These are phyloP conservation scores for Conoideocrella luteorostrata DNA, from an alignment of 2,329 filamentous ascomycete species.

Conservation along the genomic window DNA sequence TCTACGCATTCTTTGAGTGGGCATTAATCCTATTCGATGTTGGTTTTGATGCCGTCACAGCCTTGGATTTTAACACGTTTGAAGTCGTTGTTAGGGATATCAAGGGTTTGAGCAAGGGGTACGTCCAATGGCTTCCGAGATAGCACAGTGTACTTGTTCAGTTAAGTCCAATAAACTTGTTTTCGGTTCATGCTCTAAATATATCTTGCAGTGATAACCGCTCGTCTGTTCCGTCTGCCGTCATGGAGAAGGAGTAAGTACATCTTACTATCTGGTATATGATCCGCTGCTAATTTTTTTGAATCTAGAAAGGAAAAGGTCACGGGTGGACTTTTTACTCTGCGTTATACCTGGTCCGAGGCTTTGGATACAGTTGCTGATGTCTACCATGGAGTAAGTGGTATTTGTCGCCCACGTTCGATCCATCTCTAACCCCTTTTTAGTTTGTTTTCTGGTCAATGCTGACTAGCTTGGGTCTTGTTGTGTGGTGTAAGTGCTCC, in stretches of 20 bases:
- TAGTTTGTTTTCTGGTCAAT: conserved; percentile 95
- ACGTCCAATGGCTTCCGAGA: conserved; percentile 92
- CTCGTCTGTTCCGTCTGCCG: conserved; percentile 40
- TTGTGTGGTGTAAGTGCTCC: conserved; percentile 80
- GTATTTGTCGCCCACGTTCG: background rate
- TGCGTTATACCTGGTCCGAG: conserved; percentile 66
- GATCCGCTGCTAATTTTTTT: too few species aligned
- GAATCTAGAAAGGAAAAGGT: conserved; percentile 70
- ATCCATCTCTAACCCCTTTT: conserved; percentile 13
- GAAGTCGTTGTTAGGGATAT: conserved; percentile 85
- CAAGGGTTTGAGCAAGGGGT: conserved; percentile 92
- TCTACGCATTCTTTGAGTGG: conserved; percentile 98
- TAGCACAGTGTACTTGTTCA: conserved; percentile 46
- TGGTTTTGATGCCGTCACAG: conserved; percentile 90
- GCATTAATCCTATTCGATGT: conserved; percentile 90
- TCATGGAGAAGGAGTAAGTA: conserved; percentile 69
- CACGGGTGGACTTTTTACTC: conserved; percentile 61
- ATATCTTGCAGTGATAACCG: conserved; percentile 37
- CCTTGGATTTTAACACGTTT: conserved; percentile 82
- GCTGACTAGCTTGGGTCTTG: conserved; percentile 78
- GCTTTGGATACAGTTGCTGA: conserved; percentile 78
- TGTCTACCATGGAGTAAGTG: conserved; percentile 79
- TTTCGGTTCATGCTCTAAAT: conserved; percentile 34
- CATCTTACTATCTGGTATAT: too few species aligned
- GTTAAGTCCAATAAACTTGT: conserved; percentile 25